These are phyloP conservation scores for Ustilago xerochloae DNA, from an alignment of 1,284 basidiomycete species.

Conservation along the genomic window DNA sequence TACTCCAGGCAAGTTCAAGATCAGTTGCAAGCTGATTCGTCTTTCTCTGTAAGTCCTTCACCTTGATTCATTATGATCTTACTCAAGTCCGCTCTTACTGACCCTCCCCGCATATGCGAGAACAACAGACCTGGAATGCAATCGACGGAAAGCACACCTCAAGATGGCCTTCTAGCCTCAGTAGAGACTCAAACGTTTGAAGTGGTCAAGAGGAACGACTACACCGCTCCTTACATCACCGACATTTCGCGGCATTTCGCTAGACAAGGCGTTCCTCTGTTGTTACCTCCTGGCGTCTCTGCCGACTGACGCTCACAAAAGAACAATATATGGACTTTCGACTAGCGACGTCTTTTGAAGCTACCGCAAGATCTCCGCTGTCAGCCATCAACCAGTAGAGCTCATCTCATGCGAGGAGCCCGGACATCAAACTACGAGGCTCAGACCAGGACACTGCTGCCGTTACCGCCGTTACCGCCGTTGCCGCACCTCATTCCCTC, in stretches of 20 bases:
- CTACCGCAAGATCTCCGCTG: too few relatives aligned
- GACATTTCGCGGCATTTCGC: constrained; percentile 56
- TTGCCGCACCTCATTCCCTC: too few relatives aligned
- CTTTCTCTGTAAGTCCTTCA: constrained; percentile 48
- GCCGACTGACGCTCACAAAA: constrained; percentile 19
- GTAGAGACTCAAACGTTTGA: constrained; percentile 39
- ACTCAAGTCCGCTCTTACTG: background rate
- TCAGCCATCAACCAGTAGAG: too few relatives aligned
- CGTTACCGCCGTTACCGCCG: too few relatives aligned
- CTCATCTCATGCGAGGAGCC: too few relatives aligned
- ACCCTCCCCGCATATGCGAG: background rate
- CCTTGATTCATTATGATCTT: too few relatives aligned
- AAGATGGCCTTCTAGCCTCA: constrained; percentile 16
- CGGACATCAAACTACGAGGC: too few relatives aligned
- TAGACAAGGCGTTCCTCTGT: constrained; percentile 44
- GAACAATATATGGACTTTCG: background rate
- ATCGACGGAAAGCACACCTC: background rate
- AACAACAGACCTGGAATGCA: constrained; percentile 13
- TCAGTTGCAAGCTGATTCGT: constrained; percentile 43
- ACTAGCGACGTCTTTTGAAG: too few relatives aligned
- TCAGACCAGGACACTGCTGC: too few relatives aligned
- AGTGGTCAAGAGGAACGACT: constrained; percentile 34
- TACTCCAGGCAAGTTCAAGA: constrained; percentile 43
- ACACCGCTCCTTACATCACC: constrained; percentile 49
- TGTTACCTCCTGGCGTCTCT: constrained; percentile 46